Evolutionary conservation across 306 rosid genomes (phyloP).

Genomic region (Vigna reflexopilosa): DNA sequence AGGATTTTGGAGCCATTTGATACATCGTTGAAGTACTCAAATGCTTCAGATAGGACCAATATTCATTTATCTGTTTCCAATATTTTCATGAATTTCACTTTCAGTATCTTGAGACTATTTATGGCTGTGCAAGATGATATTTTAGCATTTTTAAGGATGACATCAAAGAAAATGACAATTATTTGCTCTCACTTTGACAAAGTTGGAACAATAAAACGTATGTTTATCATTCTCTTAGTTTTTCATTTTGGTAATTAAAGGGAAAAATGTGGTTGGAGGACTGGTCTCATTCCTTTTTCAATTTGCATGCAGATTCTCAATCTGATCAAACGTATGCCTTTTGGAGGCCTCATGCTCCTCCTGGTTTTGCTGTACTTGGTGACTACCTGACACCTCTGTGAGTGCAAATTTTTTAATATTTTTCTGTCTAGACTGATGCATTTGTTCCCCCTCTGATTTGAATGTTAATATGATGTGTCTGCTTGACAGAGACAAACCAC

Average conservation of each 20-base stretch:
- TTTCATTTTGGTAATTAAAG: slow-evolving; percentile 9
- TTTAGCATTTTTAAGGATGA: slow-evolving; percentile 85
- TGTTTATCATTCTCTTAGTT: slow-evolving; percentile 33
- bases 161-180: slow-evolving; percentile 85
- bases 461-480: slow-evolving; percentile 45
- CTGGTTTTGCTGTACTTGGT: slow-evolving; percentile 94
- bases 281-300: slow-evolving; percentile 7
- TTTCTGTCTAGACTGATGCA: slow-evolving; percentile 38
- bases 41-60: slow-evolving; percentile 88
- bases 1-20: slow-evolving; percentile 97
- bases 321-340: slow-evolving; percentile 78
- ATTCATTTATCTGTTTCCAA: slow-evolving; percentile 81
- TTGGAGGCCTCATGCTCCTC: slow-evolving; percentile 98
- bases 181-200: slow-evolving; percentile 93
- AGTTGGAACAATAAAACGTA: slow-evolving; percentile 83
- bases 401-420: slow-evolving; percentile 50
- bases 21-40: slow-evolving; percentile 79
- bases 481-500: slow-evolving; percentile 90
- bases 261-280: slow-evolving; percentile 24
- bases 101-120: slow-evolving; percentile 90
- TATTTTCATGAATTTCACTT: slow-evolving; percentile 93
- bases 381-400: slow-evolving; percentile 92
- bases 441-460: background rate
- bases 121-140: slow-evolving; percentile 95
- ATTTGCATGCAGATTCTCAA: slow-evolving; percentile 63